These are phyloP conservation scores for Yamadazyma diddensiae DNA, from an alignment of 1,139 yeast genomes.

Conservation along the genomic window DNA sequence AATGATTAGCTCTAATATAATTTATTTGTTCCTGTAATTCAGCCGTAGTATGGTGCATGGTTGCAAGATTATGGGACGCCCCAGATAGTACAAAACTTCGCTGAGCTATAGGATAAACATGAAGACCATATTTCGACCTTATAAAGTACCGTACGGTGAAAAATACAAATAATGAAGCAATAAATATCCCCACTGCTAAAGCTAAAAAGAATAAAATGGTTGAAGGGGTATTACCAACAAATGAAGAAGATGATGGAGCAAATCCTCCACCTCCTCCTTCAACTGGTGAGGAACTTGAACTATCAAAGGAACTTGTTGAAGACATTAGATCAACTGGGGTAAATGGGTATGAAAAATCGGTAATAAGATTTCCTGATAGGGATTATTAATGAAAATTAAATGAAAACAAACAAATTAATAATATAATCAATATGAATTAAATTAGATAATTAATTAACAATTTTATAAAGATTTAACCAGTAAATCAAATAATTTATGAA, in stretches of 20 bases:
- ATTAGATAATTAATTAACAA: no score
- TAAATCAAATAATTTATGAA: no score
- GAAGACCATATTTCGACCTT: constrained; percentile 54
- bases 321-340: no score
- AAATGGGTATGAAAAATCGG: no score
- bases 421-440: no score
- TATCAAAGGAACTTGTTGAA: not conserved
- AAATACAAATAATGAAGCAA: constrained; percentile 53
- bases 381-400: no score
- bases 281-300: constrained; percentile 1
- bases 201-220: constrained; percentile 63
- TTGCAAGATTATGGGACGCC: constrained; percentile 4
- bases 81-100: constrained; percentile 15
- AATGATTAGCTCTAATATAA: constrained; percentile 31
- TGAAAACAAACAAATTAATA: no score
- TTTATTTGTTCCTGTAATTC: constrained; percentile 38
- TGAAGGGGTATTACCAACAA: constrained; percentile 50
- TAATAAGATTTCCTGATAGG: no score
- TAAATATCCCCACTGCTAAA: constrained; percentile 57
- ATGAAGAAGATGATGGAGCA: constrained; percentile 9
- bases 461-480: no score
- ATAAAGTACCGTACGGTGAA: constrained; percentile 60
- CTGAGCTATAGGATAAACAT: constrained; percentile 40
- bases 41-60: constrained; percentile 18
- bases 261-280: not conserved